Evolutionary conservation across 495 filamentous ascomycete genomes (phyloP).

Genomic region (Penicillium soppii): DNA sequence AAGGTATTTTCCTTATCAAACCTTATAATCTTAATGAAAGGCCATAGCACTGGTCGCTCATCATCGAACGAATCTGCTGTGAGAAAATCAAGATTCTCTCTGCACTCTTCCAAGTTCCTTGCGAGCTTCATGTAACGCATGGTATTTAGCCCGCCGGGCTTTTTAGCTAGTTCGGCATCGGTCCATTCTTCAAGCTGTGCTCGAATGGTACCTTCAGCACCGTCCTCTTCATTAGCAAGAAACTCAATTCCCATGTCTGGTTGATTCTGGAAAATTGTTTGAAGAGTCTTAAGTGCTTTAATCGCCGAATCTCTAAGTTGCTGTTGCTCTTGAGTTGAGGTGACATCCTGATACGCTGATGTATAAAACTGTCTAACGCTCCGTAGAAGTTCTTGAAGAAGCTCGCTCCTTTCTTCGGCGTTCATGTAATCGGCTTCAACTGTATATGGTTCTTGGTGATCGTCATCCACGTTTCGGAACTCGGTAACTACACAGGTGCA

Average conservation of each 20-base stretch:
- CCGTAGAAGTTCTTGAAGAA: constrained; percentile 26
- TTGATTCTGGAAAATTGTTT: constrained; percentile 18
- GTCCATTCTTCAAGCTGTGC: constrained; percentile 17
- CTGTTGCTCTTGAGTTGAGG: constrained; percentile 9
- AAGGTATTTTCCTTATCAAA: constrained; percentile 1
- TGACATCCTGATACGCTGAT: constrained; percentile 10
- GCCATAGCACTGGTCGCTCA: constrained; percentile 24
- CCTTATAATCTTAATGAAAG: constrained; percentile 36
- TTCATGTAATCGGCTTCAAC: constrained; percentile 32
- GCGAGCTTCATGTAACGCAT: constrained; percentile 12
- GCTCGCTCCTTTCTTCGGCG: constrained; percentile 15
- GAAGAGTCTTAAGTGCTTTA: constrained; percentile 20
- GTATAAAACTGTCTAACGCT: constrained; percentile 17
- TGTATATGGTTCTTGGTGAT: constrained; percentile 18
- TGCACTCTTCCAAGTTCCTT: constrained; percentile 17
- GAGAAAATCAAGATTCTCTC: constrained; percentile 17
- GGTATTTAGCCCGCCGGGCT: constrained; percentile 15
- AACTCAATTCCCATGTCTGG: constrained; percentile 18
- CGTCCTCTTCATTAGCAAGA: constrained; percentile 12
- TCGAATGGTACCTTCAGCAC: constrained; percentile 9
- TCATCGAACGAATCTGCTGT: constrained; percentile 2
- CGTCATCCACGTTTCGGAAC: constrained; percentile 23
- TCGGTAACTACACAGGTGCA: constrained; percentile 37
- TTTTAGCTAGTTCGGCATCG: neutral
- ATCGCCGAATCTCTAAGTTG: neutral